phyloP scores from a whole-genome alignment of 305 asterid species.

The Nicotiana rustica region DNA sequence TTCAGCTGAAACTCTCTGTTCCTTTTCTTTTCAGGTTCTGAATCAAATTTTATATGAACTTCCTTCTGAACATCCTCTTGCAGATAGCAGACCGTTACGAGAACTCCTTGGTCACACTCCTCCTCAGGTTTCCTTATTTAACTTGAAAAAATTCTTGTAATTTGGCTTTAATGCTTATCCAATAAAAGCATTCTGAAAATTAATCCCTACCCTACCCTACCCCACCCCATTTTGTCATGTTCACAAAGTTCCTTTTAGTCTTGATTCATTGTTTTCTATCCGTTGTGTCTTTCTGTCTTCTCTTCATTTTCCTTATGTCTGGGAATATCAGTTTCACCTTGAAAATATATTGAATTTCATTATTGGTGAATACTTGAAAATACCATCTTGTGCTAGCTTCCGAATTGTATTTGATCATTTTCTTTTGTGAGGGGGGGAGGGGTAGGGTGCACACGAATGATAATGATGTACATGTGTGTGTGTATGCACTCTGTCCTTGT shows the following conservation, averaged over 20 bases:
- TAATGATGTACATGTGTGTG: background rate
- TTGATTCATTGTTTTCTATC: conserved; percentile 13
- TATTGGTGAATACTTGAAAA: background rate
- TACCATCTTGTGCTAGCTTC: background rate
- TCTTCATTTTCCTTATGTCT: background rate
- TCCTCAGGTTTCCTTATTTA: conserved; percentile 67
- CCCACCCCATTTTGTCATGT: conserved; percentile 17
- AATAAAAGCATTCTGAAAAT: conserved; percentile 5
- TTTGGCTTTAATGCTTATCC: conserved; percentile 11
- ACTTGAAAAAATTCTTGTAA: conserved; percentile 2
- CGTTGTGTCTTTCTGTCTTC: background rate
- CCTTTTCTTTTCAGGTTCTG: conserved; percentile 56
- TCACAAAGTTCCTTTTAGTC: background rate
- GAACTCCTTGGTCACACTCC: conserved; percentile 99
- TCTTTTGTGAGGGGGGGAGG: conserved; percentile 20
- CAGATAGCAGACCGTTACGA: conserved; percentile 87
- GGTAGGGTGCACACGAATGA: conserved; percentile 15
- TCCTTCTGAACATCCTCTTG: conserved; percentile 96
- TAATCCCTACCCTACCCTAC: background rate
- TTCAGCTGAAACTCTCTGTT: conserved; percentile 12
- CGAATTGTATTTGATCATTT: background rate
- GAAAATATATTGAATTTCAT: background rate
- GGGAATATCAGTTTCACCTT: conserved; percentile 12
- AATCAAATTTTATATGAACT: conserved; percentile 92
- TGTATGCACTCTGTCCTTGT: conserved; percentile 15